These are phyloP conservation scores for Vitis rupestris DNA, from an alignment of 164 flowering plant genomes.

Conservation along the genomic window DNA sequence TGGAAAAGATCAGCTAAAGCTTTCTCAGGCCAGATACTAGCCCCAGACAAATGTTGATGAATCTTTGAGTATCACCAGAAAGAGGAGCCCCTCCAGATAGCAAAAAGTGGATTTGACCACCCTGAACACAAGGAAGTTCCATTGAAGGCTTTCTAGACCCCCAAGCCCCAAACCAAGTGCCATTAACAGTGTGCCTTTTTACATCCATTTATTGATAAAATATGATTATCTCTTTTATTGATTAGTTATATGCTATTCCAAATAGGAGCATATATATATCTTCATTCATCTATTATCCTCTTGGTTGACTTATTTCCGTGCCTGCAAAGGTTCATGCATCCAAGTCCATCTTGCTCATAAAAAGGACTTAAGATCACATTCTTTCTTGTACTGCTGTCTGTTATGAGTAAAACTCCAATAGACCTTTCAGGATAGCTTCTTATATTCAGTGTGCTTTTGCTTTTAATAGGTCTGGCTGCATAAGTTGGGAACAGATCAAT, in stretches of 20 bases:
- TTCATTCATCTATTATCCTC: not conserved
- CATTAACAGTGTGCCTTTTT: conserved; percentile 35
- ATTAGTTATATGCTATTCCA: not conserved
- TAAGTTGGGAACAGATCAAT: conserved; percentile 58
- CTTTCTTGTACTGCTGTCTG: not conserved
- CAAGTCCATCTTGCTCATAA: not conserved
- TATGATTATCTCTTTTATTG: not conserved
- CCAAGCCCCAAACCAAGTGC: conserved; percentile 98
- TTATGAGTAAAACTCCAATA: not conserved
- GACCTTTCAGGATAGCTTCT: not conserved
- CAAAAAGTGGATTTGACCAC: conserved; percentile 83
- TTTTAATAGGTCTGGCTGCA: conserved; percentile 62
- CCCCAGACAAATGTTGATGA: conserved; percentile 94
- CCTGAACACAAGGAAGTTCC: conserved; percentile 86
- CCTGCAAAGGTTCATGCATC: not conserved
- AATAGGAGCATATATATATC: not conserved
- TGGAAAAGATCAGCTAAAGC: not conserved
- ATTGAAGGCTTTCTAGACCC: conserved; percentile 77
- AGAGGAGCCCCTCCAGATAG: conserved; percentile 99
- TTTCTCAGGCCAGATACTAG: conserved; percentile 33
- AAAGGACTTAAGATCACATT: not conserved
- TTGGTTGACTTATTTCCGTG: not conserved
- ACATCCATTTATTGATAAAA: too few species aligned
- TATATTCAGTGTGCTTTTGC: not conserved
- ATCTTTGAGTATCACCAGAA: conserved; percentile 94